Conservation (phyloP, 306 rosid species). For the Glycyrrhiza uralensis region DNA sequence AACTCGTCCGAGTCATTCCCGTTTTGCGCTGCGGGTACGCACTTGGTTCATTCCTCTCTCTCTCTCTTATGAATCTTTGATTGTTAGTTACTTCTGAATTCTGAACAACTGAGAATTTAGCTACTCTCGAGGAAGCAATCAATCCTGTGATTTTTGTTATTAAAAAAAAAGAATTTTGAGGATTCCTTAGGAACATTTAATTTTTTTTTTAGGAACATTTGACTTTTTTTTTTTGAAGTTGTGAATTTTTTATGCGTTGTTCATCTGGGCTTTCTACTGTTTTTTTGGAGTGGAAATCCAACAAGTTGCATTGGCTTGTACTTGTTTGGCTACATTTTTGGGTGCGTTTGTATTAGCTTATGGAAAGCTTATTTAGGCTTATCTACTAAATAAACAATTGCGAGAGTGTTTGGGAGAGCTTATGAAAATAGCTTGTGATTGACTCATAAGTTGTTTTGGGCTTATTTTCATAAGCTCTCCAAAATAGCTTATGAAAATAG, state of each 20-base stretch:
- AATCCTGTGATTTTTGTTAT: background rate
- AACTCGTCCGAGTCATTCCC: conserved; percentile 51
- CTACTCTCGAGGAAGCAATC: no score
- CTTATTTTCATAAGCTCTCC: no score
- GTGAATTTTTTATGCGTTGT: background rate
- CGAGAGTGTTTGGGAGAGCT: no score
- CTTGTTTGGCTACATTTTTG: background rate
- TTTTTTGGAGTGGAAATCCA: background rate
- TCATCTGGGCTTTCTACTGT: conserved; percentile 12
- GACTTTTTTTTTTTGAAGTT: background rate
- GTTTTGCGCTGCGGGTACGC: conserved; percentile 63
- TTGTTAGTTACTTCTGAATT: background rate
- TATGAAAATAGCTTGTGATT: no score
- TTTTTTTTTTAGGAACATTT: background rate
- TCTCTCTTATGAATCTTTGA: background rate
- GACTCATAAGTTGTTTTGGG: no score
- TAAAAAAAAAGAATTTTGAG: background rate
- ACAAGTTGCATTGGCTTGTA: background rate
- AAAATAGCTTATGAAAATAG: no score
- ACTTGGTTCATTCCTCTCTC: background rate
- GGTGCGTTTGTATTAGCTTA: no score
- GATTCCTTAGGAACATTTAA: background rate
- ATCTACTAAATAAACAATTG: no score
- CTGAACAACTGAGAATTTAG: background rate
- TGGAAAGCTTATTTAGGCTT: no score